Evolutionary conservation across 306 rosid species (phyloP), one percentile per base, ranked within the genome.

Genomic region (Gastrolobium bilobum): DNA sequence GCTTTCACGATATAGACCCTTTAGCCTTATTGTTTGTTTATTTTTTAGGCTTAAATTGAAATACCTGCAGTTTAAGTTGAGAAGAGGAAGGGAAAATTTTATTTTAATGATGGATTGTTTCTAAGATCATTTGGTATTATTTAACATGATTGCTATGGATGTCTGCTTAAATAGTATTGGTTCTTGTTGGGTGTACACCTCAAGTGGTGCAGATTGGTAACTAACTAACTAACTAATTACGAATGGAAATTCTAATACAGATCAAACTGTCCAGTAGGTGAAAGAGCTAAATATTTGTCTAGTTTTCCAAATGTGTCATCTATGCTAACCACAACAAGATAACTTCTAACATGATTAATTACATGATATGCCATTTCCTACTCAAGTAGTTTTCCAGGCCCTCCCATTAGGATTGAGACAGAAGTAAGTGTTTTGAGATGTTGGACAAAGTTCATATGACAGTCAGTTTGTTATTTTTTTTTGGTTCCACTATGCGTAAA

Each of bases 41-140:
- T 20, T 35, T 73, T 33, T 3, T 5, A 26, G 68, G 43, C 59
- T 65, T 42, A 29, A 48, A 29, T 76, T 62, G 10, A 46, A 47
- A 71, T n/a, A 38, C 47, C 29, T 71, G 56, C 79, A 7, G 34
- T 79, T 71, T 63, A 78, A 71, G 57, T 47, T 71, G 10, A 56
- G 57, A 77, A n/a, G 50, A 64, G 80, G n/a, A 8, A 47, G 37
- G 61, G 63, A 53, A 11, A 63, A 42, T 30, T 40, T 20, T 75
- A 30, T n/a, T 57, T 20, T 20, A 26, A 14, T 7, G 46, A 76
- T 50, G 64, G 44, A 30, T 53, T 56, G 43, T 14, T 72, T 66
- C 56, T 57, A 66, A 47, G 52, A 51, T 73, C 26, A 20, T 20
- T 11, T 73, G 60, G 33, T 38, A 31, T 43, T 77, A 4, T 54